Conservation (phyloP, 2,329 filamentous ascomycete species). For the Chalaropsis ovoidea region DNA sequence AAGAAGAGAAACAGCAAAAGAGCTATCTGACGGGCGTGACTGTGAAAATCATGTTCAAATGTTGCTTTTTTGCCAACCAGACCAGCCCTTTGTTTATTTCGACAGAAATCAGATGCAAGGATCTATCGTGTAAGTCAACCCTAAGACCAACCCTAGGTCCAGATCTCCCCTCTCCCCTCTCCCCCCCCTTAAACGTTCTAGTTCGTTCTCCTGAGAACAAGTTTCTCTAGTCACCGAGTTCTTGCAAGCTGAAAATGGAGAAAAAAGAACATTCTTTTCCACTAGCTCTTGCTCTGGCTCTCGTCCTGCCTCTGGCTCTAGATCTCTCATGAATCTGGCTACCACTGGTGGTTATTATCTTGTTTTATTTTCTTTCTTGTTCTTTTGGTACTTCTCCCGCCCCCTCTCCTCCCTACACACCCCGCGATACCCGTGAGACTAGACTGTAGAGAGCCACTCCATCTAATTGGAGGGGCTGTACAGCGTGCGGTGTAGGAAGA, state of each 20-base stretch:
- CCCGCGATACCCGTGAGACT: constrained; percentile 5
- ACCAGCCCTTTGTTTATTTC: background rate
- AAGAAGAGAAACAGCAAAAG: no score
- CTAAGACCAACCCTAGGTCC: background rate
- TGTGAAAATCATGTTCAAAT: background rate
- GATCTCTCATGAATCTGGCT: background rate
- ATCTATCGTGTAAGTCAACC: background rate
- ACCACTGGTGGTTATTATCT: background rate
- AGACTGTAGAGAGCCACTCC: background rate
- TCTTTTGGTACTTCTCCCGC: background rate
- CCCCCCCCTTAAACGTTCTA: background rate
- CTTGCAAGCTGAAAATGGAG: background rate
- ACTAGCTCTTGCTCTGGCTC: background rate
- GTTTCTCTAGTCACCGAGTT: background rate
- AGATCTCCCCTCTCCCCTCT: background rate
- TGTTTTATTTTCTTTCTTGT: background rate
- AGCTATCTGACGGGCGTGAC: background rate
- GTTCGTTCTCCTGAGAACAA: background rate
- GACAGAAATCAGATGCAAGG: background rate
- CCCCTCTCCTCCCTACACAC: background rate
- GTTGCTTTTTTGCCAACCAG: background rate
- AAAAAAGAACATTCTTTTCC: constrained; percentile 7
- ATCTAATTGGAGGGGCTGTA: constrained; percentile 7
- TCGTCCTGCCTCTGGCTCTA: background rate
- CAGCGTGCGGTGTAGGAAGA: background rate